Conservation (phyloP, 2,329 filamentous ascomycete genomes). For the Dendryphion nanum region DNA sequence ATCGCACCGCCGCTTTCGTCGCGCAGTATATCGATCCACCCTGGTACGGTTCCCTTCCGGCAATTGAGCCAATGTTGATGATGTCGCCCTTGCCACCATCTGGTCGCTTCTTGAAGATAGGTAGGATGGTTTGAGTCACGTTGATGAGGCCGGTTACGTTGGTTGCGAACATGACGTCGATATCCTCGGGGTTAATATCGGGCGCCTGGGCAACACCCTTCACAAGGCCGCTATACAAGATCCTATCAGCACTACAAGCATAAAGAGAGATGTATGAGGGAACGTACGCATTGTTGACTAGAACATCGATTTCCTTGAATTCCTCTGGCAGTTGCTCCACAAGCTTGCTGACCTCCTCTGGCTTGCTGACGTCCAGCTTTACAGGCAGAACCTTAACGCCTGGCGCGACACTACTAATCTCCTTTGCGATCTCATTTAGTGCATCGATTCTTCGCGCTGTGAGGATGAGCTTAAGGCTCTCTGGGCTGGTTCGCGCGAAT, state of each 20-base stretch:
- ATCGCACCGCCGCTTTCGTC: conserved; percentile 83
- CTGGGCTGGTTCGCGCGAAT: conserved; percentile 82
- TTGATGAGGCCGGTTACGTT: conserved; percentile 95
- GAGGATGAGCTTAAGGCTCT: conserved; percentile 77
- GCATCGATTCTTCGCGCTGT: conserved; percentile 83
- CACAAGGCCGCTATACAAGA: conserved; percentile 70
- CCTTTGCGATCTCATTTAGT: conserved; percentile 70
- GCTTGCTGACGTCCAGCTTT: conserved; percentile 82
- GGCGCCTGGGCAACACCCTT: conserved; percentile 85
- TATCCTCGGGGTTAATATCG: conserved; percentile 77
- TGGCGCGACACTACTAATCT: conserved; percentile 71
- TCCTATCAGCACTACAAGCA: neutral
- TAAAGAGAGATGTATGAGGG: conserved; percentile 13
- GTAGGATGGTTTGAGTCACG: conserved; percentile 89
- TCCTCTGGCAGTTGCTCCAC: conserved; percentile 73
- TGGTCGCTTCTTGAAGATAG: conserved; percentile 68
- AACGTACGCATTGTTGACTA: conserved; percentile 92
- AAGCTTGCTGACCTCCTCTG: conserved; percentile 71
- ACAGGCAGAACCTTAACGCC: conserved; percentile 78
- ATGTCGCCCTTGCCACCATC: conserved; percentile 84
- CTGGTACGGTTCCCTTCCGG: conserved; percentile 81
- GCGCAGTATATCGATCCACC: conserved; percentile 92
- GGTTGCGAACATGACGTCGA: conserved; percentile 83
- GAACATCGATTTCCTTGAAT: conserved; percentile 79
- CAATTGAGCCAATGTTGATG: conserved; percentile 92